A percentile compares a stretch with the other conserved stretches of the same genome.
Evolutionary conservation across 73 alveolate species (phyloP).

Genomic region (Paramecium pentaurelia): DNA sequence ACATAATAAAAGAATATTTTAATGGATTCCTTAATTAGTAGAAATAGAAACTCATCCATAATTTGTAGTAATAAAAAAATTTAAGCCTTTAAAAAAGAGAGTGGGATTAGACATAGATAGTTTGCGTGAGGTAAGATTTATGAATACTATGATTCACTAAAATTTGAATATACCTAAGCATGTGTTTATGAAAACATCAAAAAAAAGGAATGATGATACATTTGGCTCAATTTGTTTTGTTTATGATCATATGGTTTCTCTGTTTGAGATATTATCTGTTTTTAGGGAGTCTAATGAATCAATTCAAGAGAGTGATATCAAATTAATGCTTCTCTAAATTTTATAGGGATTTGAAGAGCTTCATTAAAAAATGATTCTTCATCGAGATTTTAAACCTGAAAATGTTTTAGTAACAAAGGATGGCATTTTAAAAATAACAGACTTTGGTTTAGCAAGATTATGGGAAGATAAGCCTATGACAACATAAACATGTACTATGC

Average conservation of each 20-base stretch:
- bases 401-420: slow-evolving; percentile 59
- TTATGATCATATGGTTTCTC: neutral
- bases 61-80: neutral
- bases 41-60: neutral
- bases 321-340: slow-evolving; percentile 71
- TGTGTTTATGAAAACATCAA: neutral
- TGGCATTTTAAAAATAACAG: neutral
- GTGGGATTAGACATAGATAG: neutral
- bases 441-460: slow-evolving; percentile 58
- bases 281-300: neutral
- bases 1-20: neutral
- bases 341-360: slow-evolving; percentile 84
- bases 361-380: slow-evolving; percentile 81
- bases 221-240: neutral
- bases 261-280: neutral
- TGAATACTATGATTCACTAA: neutral
- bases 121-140: neutral
- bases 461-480: slow-evolving; percentile 52
- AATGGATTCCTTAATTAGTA: neutral
- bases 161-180: neutral
- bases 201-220: neutral
- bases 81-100: neutral
- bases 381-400: slow-evolving; percentile 74
- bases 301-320: slow-evolving; percentile 21
- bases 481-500: slow-evolving; percentile 69